Base-by-base conservation (phyloP, 257 asterid species). In the Solanum etuberosum region DNA sequence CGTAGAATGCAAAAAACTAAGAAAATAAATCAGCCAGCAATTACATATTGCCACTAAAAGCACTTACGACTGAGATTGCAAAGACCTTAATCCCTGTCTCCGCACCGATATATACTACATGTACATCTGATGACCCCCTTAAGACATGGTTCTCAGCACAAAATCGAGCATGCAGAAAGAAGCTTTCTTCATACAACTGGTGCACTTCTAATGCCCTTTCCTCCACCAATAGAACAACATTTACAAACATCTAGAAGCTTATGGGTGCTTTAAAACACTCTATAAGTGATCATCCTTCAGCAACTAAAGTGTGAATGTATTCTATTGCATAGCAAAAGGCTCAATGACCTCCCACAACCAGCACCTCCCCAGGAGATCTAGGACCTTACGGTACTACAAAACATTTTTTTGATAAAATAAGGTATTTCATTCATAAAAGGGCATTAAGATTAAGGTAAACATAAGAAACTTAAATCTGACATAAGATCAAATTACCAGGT, bases 401-500 rank as follows among this genome's bases (percentile, higher is more conserved):
- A 63, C 71, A 63, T 10, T 63, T 25, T 63, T 63, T 63, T 63
- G 32, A n/a, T n/a, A 63, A 63, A 63, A n/a, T 63, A 63, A 63
- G 68, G 68, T 61, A 23, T 61, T 61, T 61, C 68, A 61, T 61
- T 23, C 68, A 61, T 63, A 63, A 63, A 25, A 63, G 32, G 71
- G 71, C 16, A 63, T 63, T 3, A 63, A 63, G 71, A 63, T 5
- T 5, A 63, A 63, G 71, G 32, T 63, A 63, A 43, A 29, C 84
- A 78, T 78, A 43, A 78, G 65, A 78, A 78, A 78, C 61, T 43
- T 46, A 27, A 15, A 78, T 43, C 63, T 78, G 38, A 27, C 65
- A 43, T 25, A 78, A 48, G 68, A 81, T 81, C 85, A 81, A 81
- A 81, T 89, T 95, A 97, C 98, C 99, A 89, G 95, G 82, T 86